These are phyloP conservation scores for Kwoniella heveanensis DNA, from an alignment of 768 basidiomycete species.

Conservation along the genomic window DNA sequence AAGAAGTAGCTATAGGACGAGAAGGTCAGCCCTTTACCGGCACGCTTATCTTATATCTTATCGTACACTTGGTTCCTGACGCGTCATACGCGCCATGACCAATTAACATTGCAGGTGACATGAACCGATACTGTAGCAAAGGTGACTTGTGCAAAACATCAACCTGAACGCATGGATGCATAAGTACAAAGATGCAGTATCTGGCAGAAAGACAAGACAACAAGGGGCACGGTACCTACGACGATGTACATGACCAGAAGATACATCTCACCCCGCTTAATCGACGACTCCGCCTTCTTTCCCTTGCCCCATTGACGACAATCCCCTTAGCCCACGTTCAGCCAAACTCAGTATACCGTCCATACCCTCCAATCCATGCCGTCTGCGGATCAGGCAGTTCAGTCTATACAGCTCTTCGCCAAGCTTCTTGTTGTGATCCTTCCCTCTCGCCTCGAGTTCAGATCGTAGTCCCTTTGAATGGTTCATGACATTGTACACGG, in stretches of 20 bases:
- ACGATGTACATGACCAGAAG: too few species aligned
- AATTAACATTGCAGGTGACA: background rate
- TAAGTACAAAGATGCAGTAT: too few species aligned
- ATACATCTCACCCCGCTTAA: too few species aligned
- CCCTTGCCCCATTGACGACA: too few species aligned
- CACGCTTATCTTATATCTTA: too few species aligned
- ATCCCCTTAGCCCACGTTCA: background rate
- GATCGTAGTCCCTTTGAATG: background rate
- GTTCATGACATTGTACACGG: slow-evolving; percentile 11
- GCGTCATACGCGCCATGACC: too few species aligned
- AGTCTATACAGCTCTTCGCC: slow-evolving; percentile 23
- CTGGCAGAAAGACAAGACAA: too few species aligned
- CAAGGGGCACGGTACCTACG: too few species aligned
- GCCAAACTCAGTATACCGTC: background rate
- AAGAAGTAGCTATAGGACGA: background rate
- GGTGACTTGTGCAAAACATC: too few species aligned
- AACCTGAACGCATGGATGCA: too few species aligned
- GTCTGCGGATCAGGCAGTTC: slow-evolving; percentile 4
- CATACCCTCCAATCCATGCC: slow-evolving; percentile 2
- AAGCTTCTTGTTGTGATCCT: slow-evolving; percentile 1
- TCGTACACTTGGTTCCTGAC: background rate
- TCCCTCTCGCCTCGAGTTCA: background rate
- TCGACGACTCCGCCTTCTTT: too few species aligned
- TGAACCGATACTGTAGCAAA: background rate
- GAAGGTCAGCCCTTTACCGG: background rate